Evolutionary conservation across 208 protist species (phyloP).

Genomic region (Leptomonas seymouri): DNA sequence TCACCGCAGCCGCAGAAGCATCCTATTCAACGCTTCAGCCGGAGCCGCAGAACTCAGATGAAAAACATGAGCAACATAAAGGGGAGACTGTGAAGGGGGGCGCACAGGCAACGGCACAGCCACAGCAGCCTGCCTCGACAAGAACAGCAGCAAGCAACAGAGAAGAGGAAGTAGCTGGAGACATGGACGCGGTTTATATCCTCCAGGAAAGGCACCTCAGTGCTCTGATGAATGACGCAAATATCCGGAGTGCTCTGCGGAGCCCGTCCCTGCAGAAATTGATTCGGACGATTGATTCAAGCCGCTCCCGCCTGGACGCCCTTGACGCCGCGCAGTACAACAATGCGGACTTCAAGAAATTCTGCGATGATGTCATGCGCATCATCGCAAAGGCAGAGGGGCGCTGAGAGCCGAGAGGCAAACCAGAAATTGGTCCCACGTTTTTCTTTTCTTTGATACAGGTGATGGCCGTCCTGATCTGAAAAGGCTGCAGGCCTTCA

Average conservation of each 20-base stretch:
- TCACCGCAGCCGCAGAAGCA: not conserved
- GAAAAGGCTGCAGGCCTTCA: no score
- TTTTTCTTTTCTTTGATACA: no score
- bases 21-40: not conserved
- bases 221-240: slow-evolving; percentile 48
- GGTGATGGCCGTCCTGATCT: no score
- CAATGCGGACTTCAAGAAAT: slow-evolving; percentile 70
- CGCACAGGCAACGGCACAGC: not conserved
- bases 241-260: slow-evolving; percentile 55
- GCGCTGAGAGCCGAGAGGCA: not conserved
- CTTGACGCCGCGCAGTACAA: slow-evolving; percentile 82
- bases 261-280: slow-evolving; percentile 63
- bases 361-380: slow-evolving; percentile 62
- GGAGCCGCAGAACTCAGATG: not conserved
- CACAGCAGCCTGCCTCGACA: slow-evolving; percentile 3
- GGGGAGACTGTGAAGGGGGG: not conserved
- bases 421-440: not conserved
- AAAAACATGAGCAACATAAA: not conserved
- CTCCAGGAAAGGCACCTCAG: slow-evolving; percentile 67
- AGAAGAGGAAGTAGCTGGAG: slow-evolving; percentile 21
- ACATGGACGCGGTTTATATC: slow-evolving; percentile 44
- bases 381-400: slow-evolving; percentile 45
- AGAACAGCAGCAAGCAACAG: not conserved
- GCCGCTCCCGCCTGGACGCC: slow-evolving; percentile 73
- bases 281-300: slow-evolving; percentile 66